Evolutionary conservation across 2,329 filamentous ascomycete species (phyloP).

Genomic region (Teratosphaeria zuluensis): DNA sequence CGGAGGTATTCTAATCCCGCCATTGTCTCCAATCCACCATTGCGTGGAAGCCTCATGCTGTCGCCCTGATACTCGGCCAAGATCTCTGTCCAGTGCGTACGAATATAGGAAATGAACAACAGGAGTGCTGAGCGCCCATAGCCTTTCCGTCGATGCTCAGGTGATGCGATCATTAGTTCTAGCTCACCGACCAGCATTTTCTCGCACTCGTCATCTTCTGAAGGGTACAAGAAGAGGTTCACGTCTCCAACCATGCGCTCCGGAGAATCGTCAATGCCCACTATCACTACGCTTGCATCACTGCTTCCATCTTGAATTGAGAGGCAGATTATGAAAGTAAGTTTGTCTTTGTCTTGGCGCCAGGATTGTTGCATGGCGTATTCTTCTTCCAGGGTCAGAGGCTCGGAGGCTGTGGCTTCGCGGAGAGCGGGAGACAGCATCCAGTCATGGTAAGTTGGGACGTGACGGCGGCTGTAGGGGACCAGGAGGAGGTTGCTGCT

Average conservation of each 20-base stretch:
- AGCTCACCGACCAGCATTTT: constrained; percentile 57
- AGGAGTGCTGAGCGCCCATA: constrained; percentile 56
- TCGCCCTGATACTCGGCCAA: not conserved
- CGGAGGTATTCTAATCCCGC: constrained; percentile 38
- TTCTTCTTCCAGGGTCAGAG: constrained; percentile 69
- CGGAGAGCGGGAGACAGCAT: constrained; percentile 82
- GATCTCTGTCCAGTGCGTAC: constrained; percentile 43
- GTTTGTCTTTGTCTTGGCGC: constrained; percentile 71
- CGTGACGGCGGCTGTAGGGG: constrained; percentile 74
- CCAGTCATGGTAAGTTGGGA: constrained; percentile 76
- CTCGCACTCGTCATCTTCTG: constrained; percentile 35
- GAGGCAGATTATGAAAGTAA: constrained; percentile 80
- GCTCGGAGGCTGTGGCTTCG: constrained; percentile 78
- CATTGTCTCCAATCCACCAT: not conserved
- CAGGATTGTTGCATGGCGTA: constrained; percentile 85
- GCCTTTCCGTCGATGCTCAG: constrained; percentile 49
- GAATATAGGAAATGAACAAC: constrained; percentile 61
- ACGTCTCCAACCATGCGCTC: constrained; percentile 41
- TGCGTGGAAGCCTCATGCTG: not conserved
- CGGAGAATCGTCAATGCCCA: constrained; percentile 44
- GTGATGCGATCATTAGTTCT: constrained; percentile 74
- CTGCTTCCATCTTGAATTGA: constrained; percentile 13
- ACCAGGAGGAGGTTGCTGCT: constrained; percentile 63
- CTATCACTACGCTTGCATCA: constrained; percentile 15
- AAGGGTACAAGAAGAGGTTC: constrained; percentile 60